Evolutionary conservation across 2,329 filamentous ascomycete species (phyloP).

Genomic region (Sarocladium strictum): DNA sequence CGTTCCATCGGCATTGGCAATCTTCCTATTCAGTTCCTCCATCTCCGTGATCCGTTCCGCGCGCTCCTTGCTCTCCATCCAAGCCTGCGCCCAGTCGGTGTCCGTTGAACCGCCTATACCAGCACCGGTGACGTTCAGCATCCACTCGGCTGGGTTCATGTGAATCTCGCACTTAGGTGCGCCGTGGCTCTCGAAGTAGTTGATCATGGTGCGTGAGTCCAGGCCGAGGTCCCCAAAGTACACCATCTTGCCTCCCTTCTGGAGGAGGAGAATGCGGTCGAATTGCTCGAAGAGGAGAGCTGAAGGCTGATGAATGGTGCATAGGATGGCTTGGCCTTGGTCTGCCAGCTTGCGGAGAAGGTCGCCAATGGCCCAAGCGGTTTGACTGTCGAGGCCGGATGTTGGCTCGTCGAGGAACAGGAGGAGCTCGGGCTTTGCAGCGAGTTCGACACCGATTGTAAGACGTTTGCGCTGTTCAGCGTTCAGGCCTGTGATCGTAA

Average conservation of each 20-base stretch:
- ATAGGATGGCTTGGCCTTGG: conserved; percentile 17
- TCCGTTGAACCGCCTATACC: conserved; percentile 38
- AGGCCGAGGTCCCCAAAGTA: conserved; percentile 57
- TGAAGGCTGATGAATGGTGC: conserved; percentile 40
- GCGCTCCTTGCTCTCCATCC: conserved; percentile 26
- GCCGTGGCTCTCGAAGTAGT: conserved; percentile 56
- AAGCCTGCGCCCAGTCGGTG: conserved; percentile 60
- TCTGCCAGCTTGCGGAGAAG: conserved; percentile 56
- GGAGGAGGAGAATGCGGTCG: conserved; percentile 52
- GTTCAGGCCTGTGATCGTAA: conserved; percentile 21
- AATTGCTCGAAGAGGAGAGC: conserved; percentile 39
- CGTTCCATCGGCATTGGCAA: background rate
- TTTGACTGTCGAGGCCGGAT: conserved; percentile 69
- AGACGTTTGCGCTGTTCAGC: conserved; percentile 48
- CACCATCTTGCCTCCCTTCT: conserved; percentile 51
- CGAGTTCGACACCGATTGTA: conserved; percentile 71
- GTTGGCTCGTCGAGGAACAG: conserved; percentile 75
- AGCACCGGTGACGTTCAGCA: conserved; percentile 42
- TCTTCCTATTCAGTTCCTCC: background rate
- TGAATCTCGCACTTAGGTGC: conserved; percentile 46
- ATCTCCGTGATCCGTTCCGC: conserved; percentile 4
- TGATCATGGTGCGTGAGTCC: conserved; percentile 43
- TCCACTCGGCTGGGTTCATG: conserved; percentile 66
- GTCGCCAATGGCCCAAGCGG: conserved; percentile 68
- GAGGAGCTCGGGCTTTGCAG: conserved; percentile 64